Evolutionary conservation across 2,329 filamentous ascomycete genomes (phyloP).

Genomic region (Diaporthe amygdali): DNA sequence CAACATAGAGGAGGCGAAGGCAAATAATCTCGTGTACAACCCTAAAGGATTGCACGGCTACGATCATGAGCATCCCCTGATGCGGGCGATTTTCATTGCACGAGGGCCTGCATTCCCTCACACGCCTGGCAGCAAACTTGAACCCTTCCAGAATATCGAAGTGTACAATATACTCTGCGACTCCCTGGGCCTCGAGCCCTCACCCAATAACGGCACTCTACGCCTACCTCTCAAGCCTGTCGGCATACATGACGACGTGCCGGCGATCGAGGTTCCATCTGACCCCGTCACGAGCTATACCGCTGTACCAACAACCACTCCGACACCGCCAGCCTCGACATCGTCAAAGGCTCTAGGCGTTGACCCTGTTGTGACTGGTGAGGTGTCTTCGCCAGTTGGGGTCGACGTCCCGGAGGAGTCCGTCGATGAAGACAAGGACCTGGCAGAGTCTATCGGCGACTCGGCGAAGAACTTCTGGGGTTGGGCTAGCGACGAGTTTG

Average conservation of each 20-base stretch:
- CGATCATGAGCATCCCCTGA: constrained; percentile 91
- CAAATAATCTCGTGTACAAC: constrained; percentile 71
- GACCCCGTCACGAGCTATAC: constrained; percentile 52
- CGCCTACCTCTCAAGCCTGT: constrained; percentile 70
- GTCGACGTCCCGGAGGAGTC: constrained; percentile 28
- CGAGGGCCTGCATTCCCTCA: constrained; percentile 92
- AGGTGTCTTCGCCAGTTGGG: constrained; percentile 31
- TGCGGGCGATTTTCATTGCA: constrained; percentile 95
- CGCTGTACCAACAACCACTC: constrained; percentile 10
- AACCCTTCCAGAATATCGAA: constrained; percentile 89
- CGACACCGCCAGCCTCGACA: constrained; percentile 11
- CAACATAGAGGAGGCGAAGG: constrained; percentile 70
- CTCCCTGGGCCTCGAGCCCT: constrained; percentile 74
- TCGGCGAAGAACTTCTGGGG: constrained; percentile 50
- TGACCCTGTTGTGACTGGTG: constrained; percentile 28
- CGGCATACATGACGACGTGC: constrained; percentile 63
- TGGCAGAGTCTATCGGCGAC: constrained; percentile 35
- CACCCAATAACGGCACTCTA: constrained; percentile 87
- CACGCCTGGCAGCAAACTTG: constrained; percentile 76
- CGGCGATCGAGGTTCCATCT: constrained; percentile 52
- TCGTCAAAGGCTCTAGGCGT: constrained; percentile 25
- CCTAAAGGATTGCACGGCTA: constrained; percentile 92
- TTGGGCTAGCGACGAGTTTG: constrained; percentile 56
- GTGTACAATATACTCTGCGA: constrained; percentile 96
- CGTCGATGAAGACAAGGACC: constrained; percentile 32